phyloP scores from a whole-genome alignment of 768 basidiomycete genomes.

The Mycena galericulata region DNA sequence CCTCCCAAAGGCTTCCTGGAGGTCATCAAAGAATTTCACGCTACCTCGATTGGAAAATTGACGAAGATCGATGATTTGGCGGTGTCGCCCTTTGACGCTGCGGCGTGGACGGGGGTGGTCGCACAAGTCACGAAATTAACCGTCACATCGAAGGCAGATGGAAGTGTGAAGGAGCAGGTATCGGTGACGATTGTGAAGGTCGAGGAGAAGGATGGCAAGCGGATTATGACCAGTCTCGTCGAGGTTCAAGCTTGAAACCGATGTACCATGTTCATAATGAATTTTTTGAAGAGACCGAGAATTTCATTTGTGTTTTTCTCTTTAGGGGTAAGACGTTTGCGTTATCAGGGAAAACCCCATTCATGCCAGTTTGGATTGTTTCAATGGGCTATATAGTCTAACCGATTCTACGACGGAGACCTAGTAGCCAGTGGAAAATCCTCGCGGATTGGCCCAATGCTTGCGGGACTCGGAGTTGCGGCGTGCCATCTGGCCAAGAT shows the following conservation, averaged over 20 bases:
- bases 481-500: no score
- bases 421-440: no score
- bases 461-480: no score
- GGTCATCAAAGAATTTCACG: slow-evolving; percentile 15
- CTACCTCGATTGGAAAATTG: background rate
- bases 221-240: background rate
- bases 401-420: no score
- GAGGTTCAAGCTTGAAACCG: background rate
- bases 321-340: no score
- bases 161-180: background rate
- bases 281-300: no score
- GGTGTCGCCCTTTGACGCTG: slow-evolving; percentile 1
- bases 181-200: background rate
- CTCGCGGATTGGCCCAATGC: no score
- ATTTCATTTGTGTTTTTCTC: no score
- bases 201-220: background rate
- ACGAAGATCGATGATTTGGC: slow-evolving; percentile 19
- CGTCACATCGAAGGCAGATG: background rate
- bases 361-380: no score
- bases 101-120: slow-evolving; percentile 13
- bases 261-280: no score
- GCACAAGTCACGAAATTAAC: slow-evolving; percentile 15
- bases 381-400: no score
- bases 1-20: slow-evolving; percentile 16
- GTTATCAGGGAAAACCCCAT: no score